Percentiles rank a stretch among this genome's conserved stretches.
These are phyloP conservation scores for Vigna unguiculata DNA, from an alignment of 306 rosid species.

Conservation along the genomic window DNA sequence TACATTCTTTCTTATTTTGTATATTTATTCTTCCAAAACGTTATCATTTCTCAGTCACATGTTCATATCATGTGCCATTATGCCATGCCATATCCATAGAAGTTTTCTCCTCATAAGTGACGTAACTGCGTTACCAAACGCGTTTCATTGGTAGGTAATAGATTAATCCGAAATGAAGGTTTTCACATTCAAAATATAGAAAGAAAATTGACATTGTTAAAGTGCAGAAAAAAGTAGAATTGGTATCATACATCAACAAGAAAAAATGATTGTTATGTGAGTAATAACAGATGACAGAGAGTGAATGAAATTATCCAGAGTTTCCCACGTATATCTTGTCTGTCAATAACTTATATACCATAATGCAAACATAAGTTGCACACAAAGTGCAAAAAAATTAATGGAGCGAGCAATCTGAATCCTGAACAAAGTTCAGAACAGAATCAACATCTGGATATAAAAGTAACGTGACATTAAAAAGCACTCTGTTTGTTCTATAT, in stretches of 20 bases:
- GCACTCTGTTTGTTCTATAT: constrained; percentile 38
- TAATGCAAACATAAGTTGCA: constrained; percentile 46
- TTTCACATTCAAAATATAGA: too few species aligned
- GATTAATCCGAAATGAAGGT: too few species aligned
- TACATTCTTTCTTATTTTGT: not conserved
- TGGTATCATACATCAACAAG: constrained; percentile 7
- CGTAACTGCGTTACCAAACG: too few species aligned
- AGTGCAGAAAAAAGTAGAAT: too few species aligned
- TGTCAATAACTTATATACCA: constrained; percentile 47
- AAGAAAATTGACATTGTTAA: too few species aligned
- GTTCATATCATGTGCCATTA: too few species aligned
- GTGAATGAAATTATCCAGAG: constrained; percentile 34
- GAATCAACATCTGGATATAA: constrained; percentile 50
- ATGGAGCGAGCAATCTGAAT: constrained; percentile 47
- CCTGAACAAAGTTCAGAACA: constrained; percentile 46
- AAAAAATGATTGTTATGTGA: not conserved
- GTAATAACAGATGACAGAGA: not conserved
- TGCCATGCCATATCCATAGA: too few species aligned
- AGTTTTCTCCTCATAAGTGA: too few species aligned
- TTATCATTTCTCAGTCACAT: too few species aligned
- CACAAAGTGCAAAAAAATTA: constrained; percentile 33
- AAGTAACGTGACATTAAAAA: constrained; percentile 40
- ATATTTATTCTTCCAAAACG: too few species aligned
- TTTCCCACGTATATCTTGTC: constrained; percentile 46
- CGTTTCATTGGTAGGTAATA: too few species aligned